These are phyloP conservation scores for Encephalitozoon intestinalis DNA, from an alignment of 371 early-diverging fungal species.

Conservation along the genomic window DNA sequence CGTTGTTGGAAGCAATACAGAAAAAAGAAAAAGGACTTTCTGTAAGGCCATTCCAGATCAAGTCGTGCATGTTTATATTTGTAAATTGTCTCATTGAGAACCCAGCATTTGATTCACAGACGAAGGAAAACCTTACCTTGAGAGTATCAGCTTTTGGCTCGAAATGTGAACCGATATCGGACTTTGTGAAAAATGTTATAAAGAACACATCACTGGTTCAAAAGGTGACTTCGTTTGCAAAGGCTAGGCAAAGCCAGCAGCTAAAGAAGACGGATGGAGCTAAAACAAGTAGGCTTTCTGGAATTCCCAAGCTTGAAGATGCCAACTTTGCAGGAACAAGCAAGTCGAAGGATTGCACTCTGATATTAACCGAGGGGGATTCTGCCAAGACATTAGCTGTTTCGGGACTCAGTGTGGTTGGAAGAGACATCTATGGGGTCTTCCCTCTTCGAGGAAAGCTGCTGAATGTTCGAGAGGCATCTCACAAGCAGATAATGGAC, in stretches of 20 bases:
- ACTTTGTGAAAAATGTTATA: slow-evolving; percentile 71
- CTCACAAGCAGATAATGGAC: slow-evolving; percentile 67
- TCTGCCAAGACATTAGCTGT: slow-evolving; percentile 93
- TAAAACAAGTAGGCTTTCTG: slow-evolving; percentile 66
- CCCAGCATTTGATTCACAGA: slow-evolving; percentile 96
- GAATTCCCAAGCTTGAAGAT: slow-evolving; percentile 90
- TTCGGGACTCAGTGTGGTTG: slow-evolving; percentile 79
- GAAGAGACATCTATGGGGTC: slow-evolving; percentile 86
- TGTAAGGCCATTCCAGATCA: slow-evolving; percentile 76
- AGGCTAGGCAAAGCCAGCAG: slow-evolving; percentile 71
- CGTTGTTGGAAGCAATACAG: slow-evolving; percentile 68
- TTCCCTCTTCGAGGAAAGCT: slow-evolving; percentile 96
- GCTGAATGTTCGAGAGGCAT: slow-evolving; percentile 90
- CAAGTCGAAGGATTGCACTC: slow-evolving; percentile 73
- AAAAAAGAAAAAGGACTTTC: slow-evolving; percentile 66
- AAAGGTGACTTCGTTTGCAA: slow-evolving; percentile 69
- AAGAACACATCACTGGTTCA: slow-evolving; percentile 75
- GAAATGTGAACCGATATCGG: slow-evolving; percentile 69
- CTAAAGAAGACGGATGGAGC: slow-evolving; percentile 85
- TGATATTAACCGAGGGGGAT: slow-evolving; percentile 98
- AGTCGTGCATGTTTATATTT: slow-evolving; percentile 82
- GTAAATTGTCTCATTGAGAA: slow-evolving; percentile 92
- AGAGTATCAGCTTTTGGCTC: slow-evolving; percentile 75
- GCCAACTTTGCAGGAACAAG: slow-evolving; percentile 85
- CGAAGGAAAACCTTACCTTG: slow-evolving; percentile 92